phyloP scores from a whole-genome alignment of 306 rosid genomes.

The Medicago lupulina region DNA sequence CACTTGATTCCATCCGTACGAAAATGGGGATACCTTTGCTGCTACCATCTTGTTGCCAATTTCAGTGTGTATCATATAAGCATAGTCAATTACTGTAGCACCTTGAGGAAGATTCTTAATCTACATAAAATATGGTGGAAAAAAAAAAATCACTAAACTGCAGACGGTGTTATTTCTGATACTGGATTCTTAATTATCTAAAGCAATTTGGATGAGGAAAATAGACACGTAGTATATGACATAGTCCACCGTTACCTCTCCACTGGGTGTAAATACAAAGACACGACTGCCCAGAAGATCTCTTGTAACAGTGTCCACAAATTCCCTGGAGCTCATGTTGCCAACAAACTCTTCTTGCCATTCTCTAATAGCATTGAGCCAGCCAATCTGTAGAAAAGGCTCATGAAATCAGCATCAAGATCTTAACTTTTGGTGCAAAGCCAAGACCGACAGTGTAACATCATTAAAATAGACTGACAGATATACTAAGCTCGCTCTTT shows the following conservation, averaged over 20 bases:
- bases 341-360: slow-evolving; percentile 99
- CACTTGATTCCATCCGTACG: slow-evolving; percentile 28
- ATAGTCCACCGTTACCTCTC: slow-evolving; percentile 74
- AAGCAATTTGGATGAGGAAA: slow-evolving; percentile 8
- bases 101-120: slow-evolving; percentile 96
- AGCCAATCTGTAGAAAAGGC: slow-evolving; percentile 81
- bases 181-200: slow-evolving; percentile 24
- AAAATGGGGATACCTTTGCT: slow-evolving; percentile 73
- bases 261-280: slow-evolving; percentile 97
- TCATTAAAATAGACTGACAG: slow-evolving; percentile 31
- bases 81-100: slow-evolving; percentile 93
- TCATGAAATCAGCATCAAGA: slow-evolving; percentile 48
- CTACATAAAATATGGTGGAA: slow-evolving; percentile 51
- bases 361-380: slow-evolving; percentile 99
- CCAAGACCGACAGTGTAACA: slow-evolving; percentile 10
- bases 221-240: slow-evolving; percentile 11
- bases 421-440: slow-evolving; percentile 14
- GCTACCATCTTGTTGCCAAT: slow-evolving; percentile 99
- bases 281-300: slow-evolving; percentile 96
- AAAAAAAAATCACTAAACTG: slow-evolving; percentile 37
- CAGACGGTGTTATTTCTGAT: slow-evolving; percentile 30
- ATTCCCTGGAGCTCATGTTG: slow-evolving; percentile 99
- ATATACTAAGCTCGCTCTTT: slow-evolving; percentile 38
- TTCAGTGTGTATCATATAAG: slow-evolving; percentile 99
- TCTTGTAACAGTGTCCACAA: slow-evolving; percentile 94